Evolutionary conservation across 306 rosid genomes (phyloP), one percentile per base, ranked within the genome.

Genomic region (Vigna trinervia): DNA sequence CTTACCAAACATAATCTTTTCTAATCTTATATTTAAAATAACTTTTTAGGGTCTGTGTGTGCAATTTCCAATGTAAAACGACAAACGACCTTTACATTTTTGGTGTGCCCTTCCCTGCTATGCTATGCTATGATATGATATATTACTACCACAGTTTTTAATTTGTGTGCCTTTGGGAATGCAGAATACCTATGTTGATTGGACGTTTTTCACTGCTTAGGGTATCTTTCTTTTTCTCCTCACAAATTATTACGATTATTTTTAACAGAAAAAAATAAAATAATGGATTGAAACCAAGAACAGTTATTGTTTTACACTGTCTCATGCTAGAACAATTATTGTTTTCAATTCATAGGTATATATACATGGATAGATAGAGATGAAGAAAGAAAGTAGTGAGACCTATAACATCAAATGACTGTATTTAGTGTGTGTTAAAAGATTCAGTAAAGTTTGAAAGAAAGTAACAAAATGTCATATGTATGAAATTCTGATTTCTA

Each of bases 111-210:
- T 41, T 22, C 12, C 20, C 5, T 53, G 65, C 20, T 17, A 34
- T 51, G 43, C 5, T 34, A 34, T 53, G 65, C 20, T 17, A 34
- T 50, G 43, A 1, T 34, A 34, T 17, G 11, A 7, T 39, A 8
- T 39, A 7, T 39, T 39, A 39, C 0, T 19, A 62, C 15, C 30
- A 69, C 38, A 36, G 6, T 13, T 71, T 38, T 71, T 36, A n/a
- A 60, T 45, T 7, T 13, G 4, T 57, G n/a, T 57, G 45, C 69
- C 46, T 74, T 26, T 19, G 78, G 78, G 47, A 74, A 74, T 46
- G 70, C 28, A n/a, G 70, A 74, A 23, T 4, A 9, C 12, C 47
- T 45, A 36, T 13, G 23, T 66, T 66, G 52, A 65, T 39, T 19
- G 12, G 8, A 66, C 72, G 20, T 20, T 66, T 41, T 66, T 66